Percentiles rank a stretch among this genome's conserved stretches.
Evolutionary conservation across 2,329 filamentous ascomycete genomes (phyloP).

Genomic region (Hymenoscyphus scutula): DNA sequence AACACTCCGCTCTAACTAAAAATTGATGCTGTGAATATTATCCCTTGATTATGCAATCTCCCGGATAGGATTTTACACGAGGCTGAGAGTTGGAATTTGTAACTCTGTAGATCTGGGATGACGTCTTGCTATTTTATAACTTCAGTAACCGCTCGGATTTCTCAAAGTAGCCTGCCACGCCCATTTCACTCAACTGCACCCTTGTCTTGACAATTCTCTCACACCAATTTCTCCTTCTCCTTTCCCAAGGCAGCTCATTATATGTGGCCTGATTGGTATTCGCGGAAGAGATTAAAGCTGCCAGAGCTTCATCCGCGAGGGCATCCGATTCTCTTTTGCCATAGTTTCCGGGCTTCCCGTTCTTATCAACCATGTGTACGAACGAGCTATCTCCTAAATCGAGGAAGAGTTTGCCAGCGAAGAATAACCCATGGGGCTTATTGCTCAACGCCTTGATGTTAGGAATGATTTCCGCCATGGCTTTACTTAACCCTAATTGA

Average conservation of each 20-base stretch:
- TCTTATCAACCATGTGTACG: neutral
- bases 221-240: neutral
- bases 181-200: neutral
- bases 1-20: too few relatives aligned
- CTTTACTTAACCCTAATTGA: neutral
- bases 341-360: neutral
- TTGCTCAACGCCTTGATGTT: neutral
- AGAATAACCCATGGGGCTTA: neutral
- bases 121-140: neutral
- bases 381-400: neutral
- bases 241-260: neutral
- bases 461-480: neutral
- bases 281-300: neutral
- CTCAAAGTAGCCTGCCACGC: neutral
- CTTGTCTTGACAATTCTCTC: neutral
- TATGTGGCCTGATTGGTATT: neutral
- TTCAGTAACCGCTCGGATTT: neutral
- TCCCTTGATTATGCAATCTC: too few relatives aligned
- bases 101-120: too few relatives aligned
- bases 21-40: too few relatives aligned
- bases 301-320: neutral
- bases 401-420: neutral
- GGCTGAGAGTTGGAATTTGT: too few relatives aligned
- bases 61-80: too few relatives aligned
- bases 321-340: neutral